Base-by-base conservation (phyloP, 306 rosid species). In the Cucurbita pepo region DNA sequence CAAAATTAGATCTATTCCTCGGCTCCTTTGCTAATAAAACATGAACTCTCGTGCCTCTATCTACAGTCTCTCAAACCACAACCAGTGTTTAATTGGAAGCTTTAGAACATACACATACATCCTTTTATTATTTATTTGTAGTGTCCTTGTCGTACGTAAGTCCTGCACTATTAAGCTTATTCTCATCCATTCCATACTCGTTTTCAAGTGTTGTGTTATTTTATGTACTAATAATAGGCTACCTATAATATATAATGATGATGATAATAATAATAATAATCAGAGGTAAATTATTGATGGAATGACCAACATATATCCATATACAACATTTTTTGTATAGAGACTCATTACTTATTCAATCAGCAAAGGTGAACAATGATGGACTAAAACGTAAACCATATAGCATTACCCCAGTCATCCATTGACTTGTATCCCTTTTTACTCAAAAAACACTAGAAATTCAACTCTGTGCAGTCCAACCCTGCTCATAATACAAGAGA, bases 391-490 rank as follows among this genome's bases (percentile, higher is more conserved):
- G 22, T 67, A 22, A 43, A 67, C 56, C 73, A 45, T 47, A 13
- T 6, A 67, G 55, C 41, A 67, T 67, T 67, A 67, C 73, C 73
- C 73, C 73, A 67, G 56, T 67, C 73, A 67, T 67, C 73, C 73
- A 67, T 67, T 47, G 73, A 25, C 56, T 47, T 22, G 56, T 22
- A 19, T 47, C 56, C 47, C 73, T 47, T 47, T 22, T 4, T 47
- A 44, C 41, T 67, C 56, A 6, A 21, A 22, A 47, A 67, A 67
- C 1, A 67, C 73, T 7, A 47, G 22, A 67, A 65, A 21, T 43
- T 19, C 5, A 41, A 64, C 37, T 43, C 53, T 10, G 53, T 19
- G 54, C 53, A 19, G 71, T 22, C 71, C 52, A 64, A 67, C 56
- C 56, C 73, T 67, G 73, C 37, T 47, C 56, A 47, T 13, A 15